Percentiles rank a stretch among this genome's conserved stretches.
Evolutionary conservation across 768 basidiomycete genomes (phyloP).

Genomic region (Podaxis mareebaensis): DNA sequence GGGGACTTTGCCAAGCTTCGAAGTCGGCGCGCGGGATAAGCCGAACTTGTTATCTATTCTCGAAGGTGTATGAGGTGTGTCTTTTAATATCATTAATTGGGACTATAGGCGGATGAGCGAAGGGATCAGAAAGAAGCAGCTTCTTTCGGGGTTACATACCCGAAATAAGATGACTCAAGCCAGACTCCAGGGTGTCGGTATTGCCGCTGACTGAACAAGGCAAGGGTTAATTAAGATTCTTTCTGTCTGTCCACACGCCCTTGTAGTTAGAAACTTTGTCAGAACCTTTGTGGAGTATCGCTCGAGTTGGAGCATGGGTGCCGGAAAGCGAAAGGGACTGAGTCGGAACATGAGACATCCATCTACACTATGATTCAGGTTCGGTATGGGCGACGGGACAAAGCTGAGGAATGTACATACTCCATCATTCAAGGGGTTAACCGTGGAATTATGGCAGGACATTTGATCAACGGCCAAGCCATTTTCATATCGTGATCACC

Average conservation of each 20-base stretch:
- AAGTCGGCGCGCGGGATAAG: neutral
- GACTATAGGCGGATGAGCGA: neutral
- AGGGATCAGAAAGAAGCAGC: conserved; percentile 13
- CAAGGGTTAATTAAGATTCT: conserved; percentile 1
- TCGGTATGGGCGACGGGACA: neutral
- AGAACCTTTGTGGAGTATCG: neutral
- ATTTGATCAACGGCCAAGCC: neutral
- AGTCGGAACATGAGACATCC: neutral
- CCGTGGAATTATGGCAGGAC: neutral
- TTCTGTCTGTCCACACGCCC: neutral
- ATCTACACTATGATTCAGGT: neutral
- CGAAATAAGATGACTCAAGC: conserved; percentile 11
- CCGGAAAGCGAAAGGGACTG: neutral
- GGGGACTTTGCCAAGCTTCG: neutral
- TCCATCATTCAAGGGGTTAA: neutral
- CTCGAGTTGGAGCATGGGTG: neutral
- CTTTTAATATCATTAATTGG: conserved; percentile 6
- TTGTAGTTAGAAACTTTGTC: conserved; percentile 5
- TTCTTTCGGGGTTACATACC: conserved; percentile 2
- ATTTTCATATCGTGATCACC: conserved; percentile 1
- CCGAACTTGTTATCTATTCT: conserved; percentile 2
- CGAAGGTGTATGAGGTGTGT: neutral
- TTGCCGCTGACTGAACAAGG: neutral
- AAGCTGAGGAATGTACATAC: neutral
- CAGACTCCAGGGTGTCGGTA: conserved; percentile 1